phyloP scores from a whole-genome alignment of 345 rosid genomes.

The Diplotaxis tenuifolia region DNA sequence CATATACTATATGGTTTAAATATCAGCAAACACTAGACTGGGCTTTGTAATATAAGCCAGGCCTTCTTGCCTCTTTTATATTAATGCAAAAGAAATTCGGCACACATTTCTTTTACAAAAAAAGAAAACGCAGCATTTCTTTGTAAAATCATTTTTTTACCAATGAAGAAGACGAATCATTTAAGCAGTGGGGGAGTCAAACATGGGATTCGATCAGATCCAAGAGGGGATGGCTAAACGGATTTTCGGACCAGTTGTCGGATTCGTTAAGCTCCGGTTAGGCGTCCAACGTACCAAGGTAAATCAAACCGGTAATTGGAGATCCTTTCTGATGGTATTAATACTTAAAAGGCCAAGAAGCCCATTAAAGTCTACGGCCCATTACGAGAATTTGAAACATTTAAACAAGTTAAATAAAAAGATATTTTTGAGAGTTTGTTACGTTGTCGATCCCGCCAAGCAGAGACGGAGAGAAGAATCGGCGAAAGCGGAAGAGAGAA shows the following conservation, averaged over 20 bases:
- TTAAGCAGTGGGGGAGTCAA: slow-evolving; percentile 88
- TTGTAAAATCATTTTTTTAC: no score
- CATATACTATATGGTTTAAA: no score
- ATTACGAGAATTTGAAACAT: background rate
- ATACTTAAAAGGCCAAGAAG: background rate
- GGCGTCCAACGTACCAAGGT: slow-evolving; percentile 70
- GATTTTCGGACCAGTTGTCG: slow-evolving; percentile 58
- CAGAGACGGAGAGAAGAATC: background rate
- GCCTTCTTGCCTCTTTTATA: background rate
- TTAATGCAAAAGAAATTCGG: no score
- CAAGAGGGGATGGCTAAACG: slow-evolving; percentile 65
- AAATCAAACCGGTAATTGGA: background rate
- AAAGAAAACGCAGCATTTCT: no score
- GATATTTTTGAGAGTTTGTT: no score
- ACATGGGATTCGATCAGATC: slow-evolving; percentile 55
- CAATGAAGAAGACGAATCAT: slow-evolving; percentile 86
- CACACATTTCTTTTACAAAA: no score
- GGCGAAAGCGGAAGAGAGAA: background rate
- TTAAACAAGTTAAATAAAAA: no score
- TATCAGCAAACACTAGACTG: background rate
- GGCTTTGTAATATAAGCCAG: background rate
- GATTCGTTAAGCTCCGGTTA: slow-evolving; percentile 85
- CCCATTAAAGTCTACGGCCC: background rate
- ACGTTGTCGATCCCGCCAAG: background rate
- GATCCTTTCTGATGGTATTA: no score